A percentile compares a stretch with the other conserved stretches of the same genome.
These are phyloP conservation scores for Paramecium biaurelia DNA, from an alignment of 73 alveolate species.

Conservation along the genomic window DNA sequence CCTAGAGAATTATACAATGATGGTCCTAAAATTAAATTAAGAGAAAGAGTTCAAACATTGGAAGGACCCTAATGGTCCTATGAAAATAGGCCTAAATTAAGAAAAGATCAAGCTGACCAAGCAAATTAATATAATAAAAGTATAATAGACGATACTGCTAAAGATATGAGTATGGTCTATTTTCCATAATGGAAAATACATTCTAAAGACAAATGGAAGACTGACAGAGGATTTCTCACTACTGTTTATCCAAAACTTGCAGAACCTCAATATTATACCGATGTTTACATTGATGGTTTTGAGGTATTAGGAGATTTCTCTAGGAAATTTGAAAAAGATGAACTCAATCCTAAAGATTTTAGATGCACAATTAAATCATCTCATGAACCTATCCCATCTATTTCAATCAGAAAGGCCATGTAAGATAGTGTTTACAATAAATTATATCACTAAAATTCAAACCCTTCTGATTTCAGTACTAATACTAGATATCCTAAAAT, in stretches of 20 bases:
- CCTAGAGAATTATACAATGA: neutral
- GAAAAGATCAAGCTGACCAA: constrained; percentile 17
- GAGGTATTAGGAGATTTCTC: neutral
- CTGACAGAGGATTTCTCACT: neutral
- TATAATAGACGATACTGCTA: neutral
- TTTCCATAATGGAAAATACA: constrained; percentile 16
- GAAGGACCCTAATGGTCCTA: constrained; percentile 23
- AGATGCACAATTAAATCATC: neutral
- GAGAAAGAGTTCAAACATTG: neutral
- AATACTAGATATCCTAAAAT: constrained; percentile 15
- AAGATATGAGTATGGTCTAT: constrained; percentile 46
- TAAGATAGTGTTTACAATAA: neutral
- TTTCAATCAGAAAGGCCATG: neutral
- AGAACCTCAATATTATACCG: neutral
- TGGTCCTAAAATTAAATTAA: neutral
- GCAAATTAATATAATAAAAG: neutral
- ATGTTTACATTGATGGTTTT: constrained; percentile 31
- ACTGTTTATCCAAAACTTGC: neutral
- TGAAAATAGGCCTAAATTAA: neutral
- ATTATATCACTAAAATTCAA: neutral
- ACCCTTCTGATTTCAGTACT: neutral
- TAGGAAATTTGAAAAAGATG: neutral
- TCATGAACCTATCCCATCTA: neutral
- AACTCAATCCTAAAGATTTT: neutral
- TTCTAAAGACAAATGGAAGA: neutral